Evolutionary conservation across 1,284 basidiomycete genomes (phyloP).

Genomic region (Ceratobasidium sp.): DNA sequence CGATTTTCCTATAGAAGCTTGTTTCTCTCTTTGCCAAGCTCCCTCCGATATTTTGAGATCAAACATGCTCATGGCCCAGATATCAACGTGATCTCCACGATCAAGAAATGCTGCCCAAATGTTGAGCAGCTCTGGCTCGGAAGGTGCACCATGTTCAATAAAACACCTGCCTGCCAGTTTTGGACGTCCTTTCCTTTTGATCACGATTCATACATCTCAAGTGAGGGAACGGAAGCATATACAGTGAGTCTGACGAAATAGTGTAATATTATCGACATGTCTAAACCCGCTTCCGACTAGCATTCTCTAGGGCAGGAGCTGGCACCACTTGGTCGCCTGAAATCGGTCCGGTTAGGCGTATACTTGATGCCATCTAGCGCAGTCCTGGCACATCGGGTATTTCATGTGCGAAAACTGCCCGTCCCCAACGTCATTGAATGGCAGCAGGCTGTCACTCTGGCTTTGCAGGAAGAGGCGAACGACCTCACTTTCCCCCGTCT

Average conservation of each 20-base stretch:
- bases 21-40: slow-evolving; percentile 5
- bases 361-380: slow-evolving; percentile 15
- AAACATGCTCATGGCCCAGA: slow-evolving; percentile 17
- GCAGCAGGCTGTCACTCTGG: not conserved
- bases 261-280: not conserved
- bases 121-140: slow-evolving; percentile 25
- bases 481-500: not conserved
- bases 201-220: slow-evolving; percentile 35
- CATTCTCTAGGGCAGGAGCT: slow-evolving; percentile 13
- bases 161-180: slow-evolving; percentile 23
- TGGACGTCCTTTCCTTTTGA: slow-evolving; percentile 27
- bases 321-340: not conserved
- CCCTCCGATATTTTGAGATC: slow-evolving; percentile 9
- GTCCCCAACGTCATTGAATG: slow-evolving; percentile 13
- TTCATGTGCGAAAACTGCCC: slow-evolving; percentile 5
- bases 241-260: not conserved
- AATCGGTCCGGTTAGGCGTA: slow-evolving; percentile 2
- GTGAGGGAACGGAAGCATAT: slow-evolving; percentile 11
- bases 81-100: slow-evolving; percentile 1
- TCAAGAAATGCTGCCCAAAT: slow-evolving; percentile 1
- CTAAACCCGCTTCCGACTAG: not conserved
- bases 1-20: slow-evolving; percentile 15
- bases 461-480: not conserved
- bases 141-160: slow-evolving; percentile 33
- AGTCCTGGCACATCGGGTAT: slow-evolving; percentile 19